Evolutionary conservation across 2,329 filamentous ascomycete genomes (phyloP).

Genomic region (Daldinia sp.): DNA sequence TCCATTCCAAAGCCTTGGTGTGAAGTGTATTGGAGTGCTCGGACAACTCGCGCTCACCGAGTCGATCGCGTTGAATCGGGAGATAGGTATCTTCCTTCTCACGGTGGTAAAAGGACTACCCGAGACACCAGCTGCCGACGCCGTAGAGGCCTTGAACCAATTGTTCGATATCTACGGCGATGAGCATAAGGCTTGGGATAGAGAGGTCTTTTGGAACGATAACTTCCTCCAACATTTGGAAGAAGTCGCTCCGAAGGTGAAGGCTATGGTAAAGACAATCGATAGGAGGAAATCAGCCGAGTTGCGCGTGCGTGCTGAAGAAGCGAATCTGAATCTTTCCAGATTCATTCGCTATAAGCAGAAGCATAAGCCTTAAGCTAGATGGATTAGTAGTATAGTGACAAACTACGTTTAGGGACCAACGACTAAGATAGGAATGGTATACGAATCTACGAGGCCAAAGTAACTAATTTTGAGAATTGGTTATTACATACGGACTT

Average conservation of each 20-base stretch:
- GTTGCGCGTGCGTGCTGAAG: constrained; percentile 70
- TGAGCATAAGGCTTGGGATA: constrained; percentile 68
- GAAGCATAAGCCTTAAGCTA: constrained; percentile 61
- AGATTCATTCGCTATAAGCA: constrained; percentile 75
- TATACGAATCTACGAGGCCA: constrained; percentile 27
- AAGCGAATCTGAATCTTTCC: constrained; percentile 69
- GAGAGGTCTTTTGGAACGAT: constrained; percentile 73
- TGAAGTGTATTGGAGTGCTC: constrained; percentile 75
- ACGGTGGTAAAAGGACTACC: constrained; percentile 65
- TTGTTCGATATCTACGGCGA: constrained; percentile 76
- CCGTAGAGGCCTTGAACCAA: constrained; percentile 74
- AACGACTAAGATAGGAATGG: not conserved
- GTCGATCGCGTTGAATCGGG: constrained; percentile 67
- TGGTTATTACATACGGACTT: constrained; percentile 1
- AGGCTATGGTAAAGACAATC: constrained; percentile 68
- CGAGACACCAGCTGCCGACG: constrained; percentile 66
- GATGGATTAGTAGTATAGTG: not conserved
- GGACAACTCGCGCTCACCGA: constrained; percentile 71
- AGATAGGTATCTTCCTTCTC: constrained; percentile 73
- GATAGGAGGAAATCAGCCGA: constrained; percentile 70
- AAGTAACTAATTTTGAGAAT: not conserved
- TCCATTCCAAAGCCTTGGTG: constrained; percentile 71
- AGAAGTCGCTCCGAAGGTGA: constrained; percentile 64
- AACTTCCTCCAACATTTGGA: constrained; percentile 71
- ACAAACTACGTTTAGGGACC: not conserved